Evolutionary conservation across 768 basidiomycete species (phyloP).

Genomic region (Boletus reticuloceps): DNA sequence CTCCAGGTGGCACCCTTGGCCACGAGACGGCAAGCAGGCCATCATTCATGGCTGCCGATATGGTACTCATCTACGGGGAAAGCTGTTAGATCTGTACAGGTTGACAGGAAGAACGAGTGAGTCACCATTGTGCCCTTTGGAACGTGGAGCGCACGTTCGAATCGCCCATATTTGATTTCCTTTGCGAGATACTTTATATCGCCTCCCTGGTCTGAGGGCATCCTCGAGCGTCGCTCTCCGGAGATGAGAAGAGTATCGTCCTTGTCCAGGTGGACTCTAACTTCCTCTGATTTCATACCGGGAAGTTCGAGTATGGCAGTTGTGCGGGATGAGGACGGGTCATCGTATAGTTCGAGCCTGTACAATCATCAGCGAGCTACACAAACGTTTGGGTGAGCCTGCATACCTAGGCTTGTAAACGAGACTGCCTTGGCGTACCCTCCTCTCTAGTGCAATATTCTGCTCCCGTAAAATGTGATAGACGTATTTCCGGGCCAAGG

Average conservation of each 20-base stretch:
- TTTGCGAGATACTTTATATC: conserved; percentile 28
- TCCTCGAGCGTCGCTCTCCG: conserved; percentile 28
- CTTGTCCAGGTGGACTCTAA: conserved; percentile 33
- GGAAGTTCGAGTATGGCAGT: conserved; percentile 40
- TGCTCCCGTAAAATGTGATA: conserved; percentile 21
- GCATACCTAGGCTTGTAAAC: conserved; percentile 33
- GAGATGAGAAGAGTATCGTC: conserved; percentile 32
- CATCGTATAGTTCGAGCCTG: conserved; percentile 42
- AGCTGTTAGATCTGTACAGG: neutral
- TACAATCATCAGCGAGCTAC: conserved; percentile 11
- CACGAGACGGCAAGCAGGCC: conserved; percentile 40
- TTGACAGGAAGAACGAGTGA: neutral
- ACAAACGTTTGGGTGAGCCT: neutral
- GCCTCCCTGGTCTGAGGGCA: conserved; percentile 15
- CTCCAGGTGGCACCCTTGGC: conserved; percentile 29
- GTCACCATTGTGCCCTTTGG: conserved; percentile 38
- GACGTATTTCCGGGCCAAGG: conserved; percentile 32
- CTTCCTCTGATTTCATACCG: conserved; percentile 35
- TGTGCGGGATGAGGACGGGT: conserved; percentile 30
- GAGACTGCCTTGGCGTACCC: conserved; percentile 25
- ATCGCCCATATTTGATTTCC: conserved; percentile 41
- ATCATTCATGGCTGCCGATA: conserved; percentile 39
- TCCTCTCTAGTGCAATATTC: conserved; percentile 15
- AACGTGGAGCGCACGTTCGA: conserved; percentile 35
- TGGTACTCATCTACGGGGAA: conserved; percentile 30